phyloP scores from a whole-genome alignment of 306 rosid species.

The Malus fusca region DNA sequence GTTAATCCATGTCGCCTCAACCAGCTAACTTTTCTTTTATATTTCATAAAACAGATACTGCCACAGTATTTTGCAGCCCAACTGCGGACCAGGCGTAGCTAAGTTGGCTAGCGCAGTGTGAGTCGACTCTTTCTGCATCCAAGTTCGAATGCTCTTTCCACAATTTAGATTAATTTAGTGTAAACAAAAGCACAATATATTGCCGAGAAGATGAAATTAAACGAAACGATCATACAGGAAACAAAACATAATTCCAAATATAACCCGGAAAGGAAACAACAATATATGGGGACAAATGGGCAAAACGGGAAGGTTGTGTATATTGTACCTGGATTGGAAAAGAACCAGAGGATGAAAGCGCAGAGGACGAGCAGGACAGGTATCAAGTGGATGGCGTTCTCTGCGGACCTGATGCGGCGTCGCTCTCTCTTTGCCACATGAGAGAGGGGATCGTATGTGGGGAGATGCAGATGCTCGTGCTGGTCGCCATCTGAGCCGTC shows the following conservation, averaged over 20 bases:
- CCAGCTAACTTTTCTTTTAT: neutral
- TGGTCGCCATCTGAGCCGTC: constrained; percentile 20
- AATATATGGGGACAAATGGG: neutral
- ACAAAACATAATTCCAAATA: neutral
- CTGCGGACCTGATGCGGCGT: constrained; percentile 53
- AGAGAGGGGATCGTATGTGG: constrained; percentile 77
- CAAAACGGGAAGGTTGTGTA: neutral
- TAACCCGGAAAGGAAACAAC: neutral
- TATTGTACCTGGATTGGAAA: constrained; percentile 44
- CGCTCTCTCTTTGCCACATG: constrained; percentile 48
- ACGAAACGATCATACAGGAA: neutral
- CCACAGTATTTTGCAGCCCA: no score
- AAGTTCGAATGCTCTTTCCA: neutral
- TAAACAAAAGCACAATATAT: no score
- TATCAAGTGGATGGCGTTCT: constrained; percentile 62
- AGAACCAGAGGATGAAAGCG: constrained; percentile 85
- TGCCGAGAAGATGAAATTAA: no score
- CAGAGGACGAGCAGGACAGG: constrained; percentile 71
- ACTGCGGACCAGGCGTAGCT: neutral
- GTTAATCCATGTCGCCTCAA: neutral
- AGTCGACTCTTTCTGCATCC: no score
- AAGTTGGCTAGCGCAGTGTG: no score
- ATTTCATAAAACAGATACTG: no score
- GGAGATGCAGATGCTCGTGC: constrained; percentile 34
- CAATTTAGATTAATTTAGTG: neutral